Evolutionary conservation across 805 yeast genomes (phyloP).

Genomic region (Kluyveromyces dobzhanskii): DNA sequence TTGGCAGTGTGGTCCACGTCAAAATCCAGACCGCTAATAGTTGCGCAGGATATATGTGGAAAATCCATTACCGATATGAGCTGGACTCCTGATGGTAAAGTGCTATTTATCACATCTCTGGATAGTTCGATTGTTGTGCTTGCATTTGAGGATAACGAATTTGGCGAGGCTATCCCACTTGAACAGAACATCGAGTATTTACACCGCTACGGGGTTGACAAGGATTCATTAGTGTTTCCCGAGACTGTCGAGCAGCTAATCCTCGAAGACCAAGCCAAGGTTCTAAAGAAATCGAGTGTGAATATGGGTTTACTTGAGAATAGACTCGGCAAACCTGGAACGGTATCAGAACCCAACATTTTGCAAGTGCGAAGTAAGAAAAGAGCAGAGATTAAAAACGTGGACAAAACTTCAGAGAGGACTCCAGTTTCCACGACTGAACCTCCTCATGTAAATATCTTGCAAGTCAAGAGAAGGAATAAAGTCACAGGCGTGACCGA

Average conservation of each 20-base stretch:
- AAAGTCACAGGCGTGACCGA: constrained; percentile 7
- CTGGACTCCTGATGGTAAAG: constrained; percentile 79
- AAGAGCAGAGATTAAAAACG: background rate
- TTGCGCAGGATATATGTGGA: constrained; percentile 64
- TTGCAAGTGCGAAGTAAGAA: constrained; percentile 1
- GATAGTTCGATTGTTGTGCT: constrained; percentile 76
- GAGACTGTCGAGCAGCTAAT: constrained; percentile 74
- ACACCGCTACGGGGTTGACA: constrained; percentile 79
- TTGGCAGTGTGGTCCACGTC: constrained; percentile 84
- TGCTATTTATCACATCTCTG: constrained; percentile 66
- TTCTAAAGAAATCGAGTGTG: constrained; percentile 18
- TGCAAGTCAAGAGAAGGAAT: constrained; percentile 25
- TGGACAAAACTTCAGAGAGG: background rate
- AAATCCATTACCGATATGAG: constrained; percentile 82
- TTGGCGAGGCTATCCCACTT: constrained; percentile 55
- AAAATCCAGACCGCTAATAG: constrained; percentile 66
- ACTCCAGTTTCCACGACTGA: background rate
- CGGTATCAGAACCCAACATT: constrained; percentile 8
- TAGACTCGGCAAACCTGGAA: constrained; percentile 7
- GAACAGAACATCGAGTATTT: constrained; percentile 62
- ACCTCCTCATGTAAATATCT: constrained; percentile 14
- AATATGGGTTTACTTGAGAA: constrained; percentile 2
- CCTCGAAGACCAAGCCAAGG: constrained; percentile 57
- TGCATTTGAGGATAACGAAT: constrained; percentile 52
- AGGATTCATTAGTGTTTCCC: constrained; percentile 77